A percentile compares a stretch with the other conserved stretches of the same genome.
Evolutionary conservation across 768 basidiomycete species (phyloP).

Genomic region (Daedalea quercina): DNA sequence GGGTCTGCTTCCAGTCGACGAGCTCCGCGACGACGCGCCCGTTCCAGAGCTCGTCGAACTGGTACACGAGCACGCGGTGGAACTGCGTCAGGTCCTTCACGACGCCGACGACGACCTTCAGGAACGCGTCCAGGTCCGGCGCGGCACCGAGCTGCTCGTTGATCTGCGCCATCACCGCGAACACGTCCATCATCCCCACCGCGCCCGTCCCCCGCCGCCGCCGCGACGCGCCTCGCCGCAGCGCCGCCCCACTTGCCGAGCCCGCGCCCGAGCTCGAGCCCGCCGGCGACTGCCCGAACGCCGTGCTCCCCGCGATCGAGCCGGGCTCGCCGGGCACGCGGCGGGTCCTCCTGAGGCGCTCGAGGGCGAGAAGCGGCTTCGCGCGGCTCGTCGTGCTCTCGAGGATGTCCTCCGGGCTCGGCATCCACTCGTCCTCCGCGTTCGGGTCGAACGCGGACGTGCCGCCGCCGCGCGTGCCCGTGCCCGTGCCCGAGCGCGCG

Average conservation of each 20-base stretch:
- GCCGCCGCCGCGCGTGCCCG: too few relatives aligned
- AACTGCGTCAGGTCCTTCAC: constrained; percentile 78
- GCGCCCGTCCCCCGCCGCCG: constrained; percentile 17
- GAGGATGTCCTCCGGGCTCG: constrained; percentile 51
- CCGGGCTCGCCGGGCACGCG: constrained; percentile 6
- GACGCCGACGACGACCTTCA: constrained; percentile 67
- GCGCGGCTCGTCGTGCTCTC: constrained; percentile 65
- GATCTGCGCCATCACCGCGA: constrained; percentile 71
- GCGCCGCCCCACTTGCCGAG: neutral
- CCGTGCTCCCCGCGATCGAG: neutral
- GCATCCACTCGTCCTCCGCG: constrained; percentile 33
- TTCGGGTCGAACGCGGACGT: constrained; percentile 11
- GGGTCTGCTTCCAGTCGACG: constrained; percentile 69
- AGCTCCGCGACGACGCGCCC: constrained; percentile 75
- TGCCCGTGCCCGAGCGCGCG: neutral
- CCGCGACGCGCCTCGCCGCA: constrained; percentile 7
- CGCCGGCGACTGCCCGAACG: neutral
- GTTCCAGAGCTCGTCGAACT: constrained; percentile 77
- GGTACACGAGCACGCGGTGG: constrained; percentile 76
- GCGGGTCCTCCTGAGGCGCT: constrained; percentile 52
- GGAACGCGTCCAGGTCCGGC: constrained; percentile 56
- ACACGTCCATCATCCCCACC: constrained; percentile 71
- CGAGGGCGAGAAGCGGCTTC: constrained; percentile 63
- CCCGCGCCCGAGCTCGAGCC: too few relatives aligned
- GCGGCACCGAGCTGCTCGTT: constrained; percentile 73